Percentiles rank a stretch among this genome's conserved stretches.
Conservation (phyloP, 495 filamentous ascomycete genomes). For the Daldinia vernicosa region DNA sequence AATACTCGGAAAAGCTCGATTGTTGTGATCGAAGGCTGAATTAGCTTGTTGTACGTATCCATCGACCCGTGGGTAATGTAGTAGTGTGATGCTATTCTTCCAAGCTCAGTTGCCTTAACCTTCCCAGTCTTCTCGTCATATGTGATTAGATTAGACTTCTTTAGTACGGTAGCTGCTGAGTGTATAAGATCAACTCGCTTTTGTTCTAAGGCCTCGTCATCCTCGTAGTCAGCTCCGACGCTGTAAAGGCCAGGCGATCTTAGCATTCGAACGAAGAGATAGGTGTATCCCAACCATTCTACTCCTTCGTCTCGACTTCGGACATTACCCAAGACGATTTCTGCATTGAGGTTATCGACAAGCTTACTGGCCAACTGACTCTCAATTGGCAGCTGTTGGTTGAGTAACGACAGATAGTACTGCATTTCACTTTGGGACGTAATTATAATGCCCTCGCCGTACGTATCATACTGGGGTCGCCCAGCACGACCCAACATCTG, state of each 20-base stretch:
- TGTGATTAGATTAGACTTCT: conserved; percentile 87
- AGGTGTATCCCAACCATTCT: conserved; percentile 98
- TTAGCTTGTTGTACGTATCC: conserved; percentile 93
- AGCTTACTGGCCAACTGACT: conserved; percentile 93
- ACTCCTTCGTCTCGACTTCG: conserved; percentile 92
- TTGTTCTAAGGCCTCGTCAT: conserved; percentile 90
- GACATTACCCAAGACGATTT: conserved; percentile 96
- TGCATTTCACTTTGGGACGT: conserved; percentile 94
- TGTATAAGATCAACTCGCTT: conserved; percentile 97
- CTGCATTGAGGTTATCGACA: conserved; percentile 96
- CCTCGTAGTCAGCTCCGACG: conserved; percentile 93
- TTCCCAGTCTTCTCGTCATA: conserved; percentile 95
- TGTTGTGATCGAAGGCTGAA: conserved; percentile 88
- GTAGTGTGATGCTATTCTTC: conserved; percentile 95
- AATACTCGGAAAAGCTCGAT: conserved; percentile 99
- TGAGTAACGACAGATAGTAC: conserved; percentile 95
- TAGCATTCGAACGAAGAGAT: conserved; percentile 97
- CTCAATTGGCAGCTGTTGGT: conserved; percentile 97
- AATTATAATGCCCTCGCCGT: conserved; percentile 98
- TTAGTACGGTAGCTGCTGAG: conserved; percentile 87
- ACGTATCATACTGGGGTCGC: conserved; percentile 95
- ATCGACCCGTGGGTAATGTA: conserved; percentile 98
- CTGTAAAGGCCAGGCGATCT: conserved; percentile 95
- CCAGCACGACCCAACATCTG: conserved; percentile 99
- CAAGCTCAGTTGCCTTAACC: conserved; percentile 90